Evolutionary conservation across 495 filamentous ascomycete species (phyloP), one percentile per base, ranked within the genome.

Genomic region (Haplographium delicatum): DNA sequence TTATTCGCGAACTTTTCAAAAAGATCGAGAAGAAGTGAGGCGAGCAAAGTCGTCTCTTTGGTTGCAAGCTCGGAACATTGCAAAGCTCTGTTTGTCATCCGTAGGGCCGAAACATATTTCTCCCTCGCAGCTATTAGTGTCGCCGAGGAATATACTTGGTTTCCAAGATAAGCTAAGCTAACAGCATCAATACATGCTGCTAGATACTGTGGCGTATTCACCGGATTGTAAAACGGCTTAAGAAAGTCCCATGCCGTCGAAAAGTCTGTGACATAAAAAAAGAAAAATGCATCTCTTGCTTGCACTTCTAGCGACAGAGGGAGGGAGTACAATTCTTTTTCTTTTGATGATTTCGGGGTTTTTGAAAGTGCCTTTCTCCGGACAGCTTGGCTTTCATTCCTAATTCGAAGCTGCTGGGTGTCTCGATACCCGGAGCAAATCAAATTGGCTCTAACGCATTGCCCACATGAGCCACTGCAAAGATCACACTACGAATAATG

Each of bases 381-480:
- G 10, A 47, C 33, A 24, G 23, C 83, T 63, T 53, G 81, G 74
- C 45, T 82, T 43, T 83, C 74, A 57, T 88, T 85, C 27, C 82
- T 81, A 44, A 83, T 80, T 55, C 84, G 86, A 56, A 69, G 67
- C 59, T 80, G 72, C 57, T 75, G 73, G 40, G 76, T 72, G 57
- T 80, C 76, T 31, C 70, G 62, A 61, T 83, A 88, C 57, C 86
- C 83, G 28, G 81, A 76, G 55, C 84, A 88, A 30, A 72, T 68
- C 20, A 79, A 79, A 13, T 71, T 69, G 53, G 67, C 74, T 59
- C 85, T 80, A 56, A 86, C 81, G 63, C 84, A 88, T 74, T 80
- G 62, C 2, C 47, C 28, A 37, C 41, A 40, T 8, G 15, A 9
- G 13, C 38, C 13, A 35, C 7, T 19, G 2, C 20, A 4, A 13